Conservation (phyloP, 108 stramenopile genomes). For the Asterionellopsis glacialis region DNA sequence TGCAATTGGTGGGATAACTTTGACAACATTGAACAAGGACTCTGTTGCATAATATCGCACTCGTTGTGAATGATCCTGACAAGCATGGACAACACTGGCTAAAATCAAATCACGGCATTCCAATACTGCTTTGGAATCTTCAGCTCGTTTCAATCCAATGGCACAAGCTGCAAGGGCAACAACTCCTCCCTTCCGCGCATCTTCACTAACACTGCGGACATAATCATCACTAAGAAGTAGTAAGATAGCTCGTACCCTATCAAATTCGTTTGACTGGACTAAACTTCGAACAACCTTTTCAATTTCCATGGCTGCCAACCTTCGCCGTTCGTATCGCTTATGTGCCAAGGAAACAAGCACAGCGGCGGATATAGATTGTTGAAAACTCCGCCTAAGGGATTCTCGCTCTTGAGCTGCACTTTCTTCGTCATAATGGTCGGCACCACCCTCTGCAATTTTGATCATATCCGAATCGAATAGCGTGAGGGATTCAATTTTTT, state of each 20-base stretch:
- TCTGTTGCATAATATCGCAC: slow-evolving; percentile 88
- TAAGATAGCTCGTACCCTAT: slow-evolving; percentile 72
- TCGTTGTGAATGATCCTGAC: slow-evolving; percentile 85
- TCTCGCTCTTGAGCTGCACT: slow-evolving; percentile 48
- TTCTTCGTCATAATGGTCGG: slow-evolving; percentile 25
- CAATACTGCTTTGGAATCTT: slow-evolving; percentile 17
- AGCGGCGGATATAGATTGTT: slow-evolving; percentile 77
- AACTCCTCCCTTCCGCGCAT: slow-evolving; percentile 86
- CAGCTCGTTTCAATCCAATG: slow-evolving; percentile 82
- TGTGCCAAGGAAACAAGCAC: slow-evolving; percentile 84
- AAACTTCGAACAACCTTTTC: slow-evolving; percentile 79
- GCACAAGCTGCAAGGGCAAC: slow-evolving; percentile 84
- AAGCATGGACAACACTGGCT: slow-evolving; percentile 83
- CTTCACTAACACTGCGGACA: slow-evolving; percentile 76
- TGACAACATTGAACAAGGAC: slow-evolving; percentile 82
- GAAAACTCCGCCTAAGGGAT: slow-evolving; percentile 66
- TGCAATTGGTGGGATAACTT: slow-evolving; percentile 71
- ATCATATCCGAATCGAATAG: slow-evolving; percentile 70
- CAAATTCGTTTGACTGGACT: slow-evolving; percentile 63
- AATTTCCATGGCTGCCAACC: slow-evolving; percentile 89
- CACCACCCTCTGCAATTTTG: slow-evolving; percentile 23
- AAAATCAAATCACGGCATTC: slow-evolving; percentile 76
- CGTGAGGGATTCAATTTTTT: slow-evolving; percentile 71
- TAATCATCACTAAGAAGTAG: slow-evolving; percentile 82
- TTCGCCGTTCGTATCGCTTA: slow-evolving; percentile 83